Conservation (phyloP, 257 asterid genomes). For the Nicotiana paniculata region DNA sequence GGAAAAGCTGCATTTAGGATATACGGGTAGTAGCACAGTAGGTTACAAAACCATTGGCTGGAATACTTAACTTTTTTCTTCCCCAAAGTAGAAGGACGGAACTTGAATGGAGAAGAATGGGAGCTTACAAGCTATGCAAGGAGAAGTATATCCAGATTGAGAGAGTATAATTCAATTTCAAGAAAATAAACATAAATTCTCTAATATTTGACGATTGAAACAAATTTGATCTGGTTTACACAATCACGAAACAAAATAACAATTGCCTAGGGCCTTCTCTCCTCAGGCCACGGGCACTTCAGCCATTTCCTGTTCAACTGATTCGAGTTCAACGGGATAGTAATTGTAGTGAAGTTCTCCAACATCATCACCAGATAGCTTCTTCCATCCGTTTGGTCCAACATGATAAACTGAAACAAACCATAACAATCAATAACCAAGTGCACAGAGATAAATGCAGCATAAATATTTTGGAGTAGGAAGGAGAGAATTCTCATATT, state of each 20-base stretch:
- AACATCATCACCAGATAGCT: constrained; percentile 84
- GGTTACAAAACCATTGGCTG: background rate
- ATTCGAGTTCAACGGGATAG: constrained; percentile 54
- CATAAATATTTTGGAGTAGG: background rate
- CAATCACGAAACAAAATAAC: background rate
- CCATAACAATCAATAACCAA: constrained; percentile 9
- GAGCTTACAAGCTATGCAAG: background rate
- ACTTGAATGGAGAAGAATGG: background rate
- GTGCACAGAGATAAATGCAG: background rate
- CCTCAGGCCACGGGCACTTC: constrained; percentile 45
- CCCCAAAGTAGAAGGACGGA: background rate
- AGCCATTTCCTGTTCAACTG: constrained; percentile 74
- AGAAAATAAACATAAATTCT: background rate
- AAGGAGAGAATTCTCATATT: background rate
- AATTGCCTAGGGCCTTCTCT: background rate
- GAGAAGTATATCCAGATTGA: background rate
- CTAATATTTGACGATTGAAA: background rate
- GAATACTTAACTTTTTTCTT: background rate
- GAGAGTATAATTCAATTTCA: background rate
- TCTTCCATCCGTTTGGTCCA: constrained; percentile 79
- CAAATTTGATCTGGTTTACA: background rate
- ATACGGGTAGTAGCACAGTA: background rate
- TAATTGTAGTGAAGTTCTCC: constrained; percentile 77
- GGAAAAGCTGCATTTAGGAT: background rate
- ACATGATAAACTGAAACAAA: constrained; percentile 58